Percentiles rank a stretch among this genome's conserved stretches.
These are phyloP conservation scores for Boletus putidus DNA, from an alignment of 1,284 basidiomycete genomes.

Conservation along the genomic window DNA sequence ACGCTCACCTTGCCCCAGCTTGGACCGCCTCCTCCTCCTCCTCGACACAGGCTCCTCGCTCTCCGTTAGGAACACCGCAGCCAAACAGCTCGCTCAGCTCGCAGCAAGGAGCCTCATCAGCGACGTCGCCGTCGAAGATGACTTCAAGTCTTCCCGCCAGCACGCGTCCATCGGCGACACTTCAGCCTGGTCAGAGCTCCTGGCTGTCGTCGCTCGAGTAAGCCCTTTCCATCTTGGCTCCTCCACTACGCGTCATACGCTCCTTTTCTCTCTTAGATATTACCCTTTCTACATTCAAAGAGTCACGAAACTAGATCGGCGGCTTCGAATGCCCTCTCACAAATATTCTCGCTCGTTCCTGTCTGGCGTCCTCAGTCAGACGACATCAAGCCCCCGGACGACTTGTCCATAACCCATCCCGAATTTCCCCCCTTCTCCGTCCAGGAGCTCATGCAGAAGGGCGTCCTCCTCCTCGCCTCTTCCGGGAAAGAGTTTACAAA, in stretches of 20 bases:
- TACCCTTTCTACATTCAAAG: conserved; percentile 86
- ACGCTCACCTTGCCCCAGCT: conserved; percentile 46
- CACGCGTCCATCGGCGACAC: conserved; percentile 61
- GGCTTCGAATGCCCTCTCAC: conserved; percentile 81
- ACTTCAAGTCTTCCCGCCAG: conserved; percentile 67
- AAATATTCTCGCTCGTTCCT: conserved; percentile 82
- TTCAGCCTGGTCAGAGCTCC: conserved; percentile 76
- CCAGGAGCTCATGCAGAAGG: conserved; percentile 69
- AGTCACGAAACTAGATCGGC: conserved; percentile 85
- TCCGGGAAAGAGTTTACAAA: conserved; percentile 85
- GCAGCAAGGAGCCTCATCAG: conserved; percentile 79
- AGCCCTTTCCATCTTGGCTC: conserved; percentile 15
- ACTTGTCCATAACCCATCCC: conserved; percentile 42
- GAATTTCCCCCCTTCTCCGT: conserved; percentile 75
- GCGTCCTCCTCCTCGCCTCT: conserved; percentile 78
- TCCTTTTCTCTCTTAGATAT: conserved; percentile 52
- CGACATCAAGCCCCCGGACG: conserved; percentile 19
- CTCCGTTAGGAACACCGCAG: conserved; percentile 85
- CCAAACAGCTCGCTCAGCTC: conserved; percentile 89
- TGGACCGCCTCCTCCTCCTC: conserved; percentile 89
- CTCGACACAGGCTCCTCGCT: conserved; percentile 88
- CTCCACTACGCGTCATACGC: background rate
- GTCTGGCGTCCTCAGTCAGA: conserved; percentile 67
- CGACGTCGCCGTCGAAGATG: conserved; percentile 79
- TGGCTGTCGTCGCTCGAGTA: conserved; percentile 81